Evolutionary conservation across 208 protist species (phyloP), one percentile per base, ranked within the genome.

Genomic region (Leishmania amazonensis): DNA sequence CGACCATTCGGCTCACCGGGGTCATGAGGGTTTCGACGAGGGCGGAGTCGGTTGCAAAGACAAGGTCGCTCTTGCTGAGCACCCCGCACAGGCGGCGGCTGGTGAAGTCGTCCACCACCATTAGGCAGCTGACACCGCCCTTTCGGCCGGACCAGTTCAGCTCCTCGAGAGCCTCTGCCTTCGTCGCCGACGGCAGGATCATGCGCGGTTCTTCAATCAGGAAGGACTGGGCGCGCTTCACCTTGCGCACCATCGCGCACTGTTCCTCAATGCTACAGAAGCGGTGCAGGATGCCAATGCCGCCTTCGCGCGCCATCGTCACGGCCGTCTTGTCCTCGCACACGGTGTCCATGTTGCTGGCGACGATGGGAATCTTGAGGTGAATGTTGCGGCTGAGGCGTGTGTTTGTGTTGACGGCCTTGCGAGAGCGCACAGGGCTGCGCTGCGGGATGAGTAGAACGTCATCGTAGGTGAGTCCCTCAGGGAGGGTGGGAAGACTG

Each of bases 311-410:
- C 19, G 95, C 95, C 90, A 98, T 96, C 38, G 87, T 87, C 35
- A 98, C 88, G 57, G 95, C 93, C 6, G 89, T 98, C 87, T 96
- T 91, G 83, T 95, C 90, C 79, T 98, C 95, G 83, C 93, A 97
- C 28, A 98, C 95, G 38, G 95, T 98, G 85, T 98, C 95, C 95
- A 98, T 98, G 88, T 98, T 98, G 76, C 90, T 95, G n/a, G 94
- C 94, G 42, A 98, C 93, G 73, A 98, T 93, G 45, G 95, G 95
- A 17, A 97, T 93, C 64, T 91, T 75, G 7, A 98, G 85, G 24
- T 81, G 87, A 73, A 97, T 91, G 82, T 95, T 88, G 75, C 90
- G 90, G 31, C 90, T 93, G 49, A 98, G 88, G 42, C 87, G 83
- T 9, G 95, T 96, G 28, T 42, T 79, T 6, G 92, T 95, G 75